Evolutionary conservation across 257 asterid genomes (phyloP).

Genomic region (Thymus mandschuricus): DNA sequence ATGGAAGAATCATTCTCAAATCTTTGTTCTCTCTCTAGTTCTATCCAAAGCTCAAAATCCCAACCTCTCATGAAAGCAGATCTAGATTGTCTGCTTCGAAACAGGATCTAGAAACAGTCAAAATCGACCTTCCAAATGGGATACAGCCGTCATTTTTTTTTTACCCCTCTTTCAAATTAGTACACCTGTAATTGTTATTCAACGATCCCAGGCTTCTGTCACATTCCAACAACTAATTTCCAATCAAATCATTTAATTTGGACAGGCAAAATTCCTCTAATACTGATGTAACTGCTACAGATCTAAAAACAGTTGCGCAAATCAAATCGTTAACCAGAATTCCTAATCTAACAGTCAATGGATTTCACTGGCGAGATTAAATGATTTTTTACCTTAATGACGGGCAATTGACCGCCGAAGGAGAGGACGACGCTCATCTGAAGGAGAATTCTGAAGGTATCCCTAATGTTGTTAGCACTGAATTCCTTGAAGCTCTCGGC

Average conservation of each 20-base stretch:
- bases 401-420: constrained; percentile 87
- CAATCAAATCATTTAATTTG: background rate
- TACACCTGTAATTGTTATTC: too few species aligned
- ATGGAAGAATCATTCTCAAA: too few species aligned
- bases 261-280: background rate
- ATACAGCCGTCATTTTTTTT: too few species aligned
- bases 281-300: constrained; percentile 4
- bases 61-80: background rate
- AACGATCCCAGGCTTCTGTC: background rate
- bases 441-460: constrained; percentile 74
- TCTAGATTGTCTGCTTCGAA: background rate
- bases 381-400: constrained; percentile 53
- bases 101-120: background rate
- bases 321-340: background rate
- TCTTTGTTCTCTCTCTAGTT: background rate
- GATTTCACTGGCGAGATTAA: background rate
- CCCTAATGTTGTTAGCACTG: constrained; percentile 75
- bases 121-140: background rate
- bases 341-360: constrained; percentile 16
- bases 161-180: too few species aligned
- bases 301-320: constrained; percentile 18
- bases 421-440: constrained; percentile 88
- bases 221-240: constrained; percentile 8
- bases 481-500: constrained; percentile 89
- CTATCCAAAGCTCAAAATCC: background rate